Base-by-base conservation (phyloP, 176 grass and related monocot species). In the Microstegium vimineum region DNA sequence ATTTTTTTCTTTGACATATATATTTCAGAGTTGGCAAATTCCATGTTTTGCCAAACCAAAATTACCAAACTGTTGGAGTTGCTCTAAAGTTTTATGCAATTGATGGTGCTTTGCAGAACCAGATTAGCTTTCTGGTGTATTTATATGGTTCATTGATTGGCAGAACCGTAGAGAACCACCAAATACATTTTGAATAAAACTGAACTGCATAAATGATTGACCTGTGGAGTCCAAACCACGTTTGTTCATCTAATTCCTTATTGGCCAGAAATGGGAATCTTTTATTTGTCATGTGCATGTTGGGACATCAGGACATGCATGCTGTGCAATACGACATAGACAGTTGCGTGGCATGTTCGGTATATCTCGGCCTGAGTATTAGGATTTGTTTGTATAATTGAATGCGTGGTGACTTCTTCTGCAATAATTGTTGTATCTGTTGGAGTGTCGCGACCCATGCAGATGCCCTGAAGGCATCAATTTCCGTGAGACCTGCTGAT, bases 341-440 rank as follows among this genome's bases (percentile, higher is more conserved):
- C 4, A 33, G 28, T 71, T 36, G 28, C 10, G 12, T 51, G 30
- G 2, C 31, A 79, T 52, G 73, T 79, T 73, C 72, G 66, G 56
- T 52, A 79, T 52, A 52, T 54, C 20, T 40, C 2, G 1, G 40
- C 28, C 32, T 73, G 6, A 45, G 8, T 63, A 37, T 12, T 49
- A 28, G 52, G 62, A 73, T 49, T 68, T 15, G 41, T 64, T 73
- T 64, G 23, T 54, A 45, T 79, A 66, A 26, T 51, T 71, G 33
- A 41, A 20, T 79, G 25, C 3, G 2, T 16, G 68, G 42, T 49
- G 16, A 51, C 27, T 35, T 38, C 75, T 79, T 79, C 16, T 41
- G 56, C 59, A 81, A 60, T 71, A 71, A 81, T 60, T 60, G 4
- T 13, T 81, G 23, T 71, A 27, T 71, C 16, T 81, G 47, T 20